A percentile compares a stretch with the other conserved stretches of the same genome.
Conservation (phyloP, 177 flowering plant genomes). For the Vitis hybrid region DNA sequence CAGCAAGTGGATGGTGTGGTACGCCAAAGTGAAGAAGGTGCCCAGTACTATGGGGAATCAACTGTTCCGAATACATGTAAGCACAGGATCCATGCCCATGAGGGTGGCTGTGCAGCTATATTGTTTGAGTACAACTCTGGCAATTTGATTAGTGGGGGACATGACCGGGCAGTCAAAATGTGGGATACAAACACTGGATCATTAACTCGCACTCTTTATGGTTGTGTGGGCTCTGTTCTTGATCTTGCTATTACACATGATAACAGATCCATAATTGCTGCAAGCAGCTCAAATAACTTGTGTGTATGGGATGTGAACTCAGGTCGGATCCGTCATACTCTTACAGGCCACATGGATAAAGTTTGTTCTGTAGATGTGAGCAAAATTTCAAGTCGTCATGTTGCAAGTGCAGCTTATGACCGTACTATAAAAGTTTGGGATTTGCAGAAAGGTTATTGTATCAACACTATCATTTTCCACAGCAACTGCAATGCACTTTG, state of each 20-base stretch:
- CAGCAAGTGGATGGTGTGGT: conserved; percentile 95
- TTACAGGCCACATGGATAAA: conserved; percentile 91
- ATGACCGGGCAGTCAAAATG: conserved; percentile 72
- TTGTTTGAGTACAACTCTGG: conserved; percentile 69
- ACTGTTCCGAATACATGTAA: conserved; percentile 61
- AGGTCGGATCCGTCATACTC: conserved; percentile 79
- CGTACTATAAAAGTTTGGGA: conserved; percentile 94
- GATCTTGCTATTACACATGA: conserved; percentile 84
- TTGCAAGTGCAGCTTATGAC: conserved; percentile 93
- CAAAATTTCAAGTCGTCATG: conserved; percentile 59
- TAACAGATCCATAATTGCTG: conserved; percentile 74
- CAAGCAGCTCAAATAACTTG: conserved; percentile 87
- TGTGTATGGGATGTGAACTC: conserved; percentile 87
- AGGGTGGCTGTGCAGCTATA: conserved; percentile 86
- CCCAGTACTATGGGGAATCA: conserved; percentile 69
- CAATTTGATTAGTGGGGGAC: conserved; percentile 87
- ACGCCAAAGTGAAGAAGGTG: conserved; percentile 81
- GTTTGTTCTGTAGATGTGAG: conserved; percentile 85
- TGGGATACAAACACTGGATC: conserved; percentile 86
- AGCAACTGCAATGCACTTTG: conserved; percentile 92
- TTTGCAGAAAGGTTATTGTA: conserved; percentile 84
- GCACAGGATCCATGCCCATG: conserved; percentile 76
- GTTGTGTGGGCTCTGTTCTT: conserved; percentile 88
- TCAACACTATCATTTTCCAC: conserved; percentile 67
- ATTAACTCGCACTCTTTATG: conserved; percentile 49